These are phyloP conservation scores for Rhizophlyctis rosea DNA, from an alignment of 192 early-diverging fungal species.

Conservation along the genomic window DNA sequence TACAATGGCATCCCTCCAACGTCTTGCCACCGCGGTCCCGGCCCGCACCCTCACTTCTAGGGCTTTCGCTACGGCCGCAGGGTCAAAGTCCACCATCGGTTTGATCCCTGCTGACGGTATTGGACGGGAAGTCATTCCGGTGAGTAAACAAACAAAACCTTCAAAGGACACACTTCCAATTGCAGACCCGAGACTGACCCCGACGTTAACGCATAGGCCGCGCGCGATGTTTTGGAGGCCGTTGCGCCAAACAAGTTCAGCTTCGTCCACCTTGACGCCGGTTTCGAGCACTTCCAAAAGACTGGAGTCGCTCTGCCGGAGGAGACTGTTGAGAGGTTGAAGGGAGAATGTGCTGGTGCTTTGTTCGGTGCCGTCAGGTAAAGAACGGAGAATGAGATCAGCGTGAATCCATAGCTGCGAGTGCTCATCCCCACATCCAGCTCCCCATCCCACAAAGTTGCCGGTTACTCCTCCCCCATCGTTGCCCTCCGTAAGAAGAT, in stretches of 20 bases:
- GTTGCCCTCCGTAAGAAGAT: slow-evolving; percentile 92
- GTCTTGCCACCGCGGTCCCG: neutral
- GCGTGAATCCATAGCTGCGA: neutral
- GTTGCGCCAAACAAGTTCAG: slow-evolving; percentile 57
- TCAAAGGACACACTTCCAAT: too few species aligned
- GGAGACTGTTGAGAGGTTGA: slow-evolving; percentile 75
- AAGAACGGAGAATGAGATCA: neutral
- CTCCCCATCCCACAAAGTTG: slow-evolving; percentile 97
- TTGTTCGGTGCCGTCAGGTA: slow-evolving; percentile 95
- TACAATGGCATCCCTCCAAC: neutral
- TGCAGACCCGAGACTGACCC: neutral
- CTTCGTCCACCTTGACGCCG: slow-evolving; percentile 87
- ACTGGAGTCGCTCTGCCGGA: slow-evolving; percentile 89
- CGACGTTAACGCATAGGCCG: slow-evolving; percentile 56
- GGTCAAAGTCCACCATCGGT: slow-evolving; percentile 67
- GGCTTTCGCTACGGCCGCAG: slow-evolving; percentile 2
- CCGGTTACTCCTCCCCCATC: slow-evolving; percentile 96
- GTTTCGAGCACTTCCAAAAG: slow-evolving; percentile 94
- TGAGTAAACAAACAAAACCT: slow-evolving; percentile 21
- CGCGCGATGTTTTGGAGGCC: slow-evolving; percentile 80
- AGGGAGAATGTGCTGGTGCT: slow-evolving; percentile 84
- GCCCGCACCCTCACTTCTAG: neutral
- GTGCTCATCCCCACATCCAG: slow-evolving; percentile 37
- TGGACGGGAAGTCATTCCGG: slow-evolving; percentile 93
- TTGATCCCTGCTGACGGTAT: slow-evolving; percentile 97